Conservation (phyloP, 164 flowering plant species). For the Macadamia tetraphylla region DNA sequence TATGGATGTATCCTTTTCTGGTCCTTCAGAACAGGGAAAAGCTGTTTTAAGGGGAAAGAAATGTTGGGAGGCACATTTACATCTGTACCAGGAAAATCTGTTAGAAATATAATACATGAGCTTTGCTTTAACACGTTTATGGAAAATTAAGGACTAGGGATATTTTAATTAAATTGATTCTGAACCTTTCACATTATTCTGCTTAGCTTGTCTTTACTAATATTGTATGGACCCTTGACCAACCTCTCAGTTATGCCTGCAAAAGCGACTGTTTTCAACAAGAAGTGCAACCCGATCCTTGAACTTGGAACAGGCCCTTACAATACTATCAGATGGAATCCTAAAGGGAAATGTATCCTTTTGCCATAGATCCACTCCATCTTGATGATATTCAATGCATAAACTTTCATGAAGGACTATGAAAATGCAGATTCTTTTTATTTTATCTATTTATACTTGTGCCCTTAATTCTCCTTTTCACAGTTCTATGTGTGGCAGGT, state of each 20-base stretch:
- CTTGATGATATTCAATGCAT: not conserved
- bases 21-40: not conserved
- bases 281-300: constrained; percentile 84
- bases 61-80: too few species aligned
- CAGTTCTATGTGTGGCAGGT: constrained; percentile 95
- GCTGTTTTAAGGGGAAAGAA: not conserved
- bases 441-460: constrained; percentile 15
- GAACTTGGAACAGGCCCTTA: constrained; percentile 95
- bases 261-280: constrained; percentile 81
- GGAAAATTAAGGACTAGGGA: too few species aligned
- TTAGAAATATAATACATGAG: not conserved
- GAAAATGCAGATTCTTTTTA: not conserved
- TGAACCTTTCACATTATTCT: not conserved
- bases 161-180: too few species aligned
- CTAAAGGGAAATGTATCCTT: constrained; percentile 97
- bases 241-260: constrained; percentile 82
- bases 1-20: constrained; percentile 93
- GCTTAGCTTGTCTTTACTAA: not conserved
- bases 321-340: constrained; percentile 95
- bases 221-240: constrained; percentile 34
- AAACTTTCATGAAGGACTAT: not conserved
- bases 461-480: constrained; percentile 40
- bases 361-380: not conserved
- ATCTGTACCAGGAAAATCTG: too few species aligned
- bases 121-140: not conserved